These are phyloP conservation scores for Myrmaecium sp. DNA, from an alignment of 2,329 filamentous ascomycete species.

Conservation along the genomic window DNA sequence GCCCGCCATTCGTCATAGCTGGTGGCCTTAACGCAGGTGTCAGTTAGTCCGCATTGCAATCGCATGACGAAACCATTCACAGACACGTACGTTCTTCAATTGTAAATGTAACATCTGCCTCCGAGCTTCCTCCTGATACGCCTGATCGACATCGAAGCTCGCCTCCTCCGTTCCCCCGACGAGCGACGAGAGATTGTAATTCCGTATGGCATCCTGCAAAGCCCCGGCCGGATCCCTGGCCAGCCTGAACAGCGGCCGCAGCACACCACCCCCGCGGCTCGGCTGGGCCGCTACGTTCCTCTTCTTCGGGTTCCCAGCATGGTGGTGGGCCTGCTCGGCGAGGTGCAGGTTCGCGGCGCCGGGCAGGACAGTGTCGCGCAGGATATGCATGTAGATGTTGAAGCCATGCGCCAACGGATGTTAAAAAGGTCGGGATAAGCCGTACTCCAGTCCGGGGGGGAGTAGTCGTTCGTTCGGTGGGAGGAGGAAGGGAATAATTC, in stretches of 20 bases:
- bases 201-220: slow-evolving; percentile 9
- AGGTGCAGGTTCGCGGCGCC: no score
- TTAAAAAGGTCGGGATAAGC: no score
- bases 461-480: no score
- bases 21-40: slow-evolving; percentile 36
- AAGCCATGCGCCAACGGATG: no score
- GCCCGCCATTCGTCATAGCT: slow-evolving; percentile 55
- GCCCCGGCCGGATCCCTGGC: slow-evolving; percentile 17
- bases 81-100: slow-evolving; percentile 47
- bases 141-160: slow-evolving; percentile 1
- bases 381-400: no score
- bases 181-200: slow-evolving; percentile 20
- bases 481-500: no score
- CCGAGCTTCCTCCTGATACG: slow-evolving; percentile 19
- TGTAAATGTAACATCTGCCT: slow-evolving; percentile 46
- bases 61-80: not conserved
- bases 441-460: no score
- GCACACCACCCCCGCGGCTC: slow-evolving; percentile 10
- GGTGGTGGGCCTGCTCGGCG: no score
- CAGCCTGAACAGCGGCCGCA: slow-evolving; percentile 19
- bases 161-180: not conserved
- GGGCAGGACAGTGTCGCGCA: slow-evolving; percentile 5
- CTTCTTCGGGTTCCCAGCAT: not conserved
- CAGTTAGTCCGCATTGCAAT: slow-evolving; percentile 5
- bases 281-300: slow-evolving; percentile 2